Evolutionary conservation across 768 basidiomycete genomes (phyloP).

Genomic region (Lepiota brunneoincarnata): DNA sequence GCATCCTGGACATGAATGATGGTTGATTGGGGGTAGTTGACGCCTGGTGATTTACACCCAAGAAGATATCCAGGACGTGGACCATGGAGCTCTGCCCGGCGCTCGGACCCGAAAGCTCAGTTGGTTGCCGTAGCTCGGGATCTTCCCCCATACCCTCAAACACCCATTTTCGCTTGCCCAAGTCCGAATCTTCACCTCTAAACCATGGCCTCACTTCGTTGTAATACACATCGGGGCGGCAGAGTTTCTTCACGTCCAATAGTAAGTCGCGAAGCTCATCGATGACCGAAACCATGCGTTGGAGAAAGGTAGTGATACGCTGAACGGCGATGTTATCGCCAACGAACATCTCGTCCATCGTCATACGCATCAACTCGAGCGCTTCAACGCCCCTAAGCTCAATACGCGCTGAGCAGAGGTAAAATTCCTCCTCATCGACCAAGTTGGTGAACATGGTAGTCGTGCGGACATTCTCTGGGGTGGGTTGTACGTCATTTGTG

Average conservation of each 20-base stretch:
- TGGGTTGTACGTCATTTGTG: conserved; percentile 26
- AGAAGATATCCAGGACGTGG: conserved; percentile 72
- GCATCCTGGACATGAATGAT: conserved; percentile 73
- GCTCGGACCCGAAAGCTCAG: conserved; percentile 75
- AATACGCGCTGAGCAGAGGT: conserved; percentile 83
- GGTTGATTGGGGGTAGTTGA: conserved; percentile 24
- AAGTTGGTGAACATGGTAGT: conserved; percentile 77
- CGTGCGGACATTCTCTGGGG: conserved; percentile 62
- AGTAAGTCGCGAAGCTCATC: conserved; percentile 66
- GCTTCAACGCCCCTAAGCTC: conserved; percentile 87
- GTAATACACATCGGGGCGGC: conserved; percentile 78
- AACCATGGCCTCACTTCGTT: conserved; percentile 82
- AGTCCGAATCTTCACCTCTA: conserved; percentile 64
- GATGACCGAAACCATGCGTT: conserved; percentile 61
- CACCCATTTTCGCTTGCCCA: conserved; percentile 41
- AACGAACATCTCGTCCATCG: conserved; percentile 90
- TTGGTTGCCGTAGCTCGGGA: conserved; percentile 37
- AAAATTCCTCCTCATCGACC: conserved; percentile 87
- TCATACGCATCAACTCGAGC: conserved; percentile 81
- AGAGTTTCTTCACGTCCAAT: conserved; percentile 63
- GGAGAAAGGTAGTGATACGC: conserved; percentile 68
- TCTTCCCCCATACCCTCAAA: conserved; percentile 46
- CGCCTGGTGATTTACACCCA: conserved; percentile 59
- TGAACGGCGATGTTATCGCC: conserved; percentile 63
- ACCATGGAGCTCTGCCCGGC: conserved; percentile 84